phyloP scores from a whole-genome alignment of 2,329 filamentous ascomycete genomes.

The Aspergillus aculeatus region DNA sequence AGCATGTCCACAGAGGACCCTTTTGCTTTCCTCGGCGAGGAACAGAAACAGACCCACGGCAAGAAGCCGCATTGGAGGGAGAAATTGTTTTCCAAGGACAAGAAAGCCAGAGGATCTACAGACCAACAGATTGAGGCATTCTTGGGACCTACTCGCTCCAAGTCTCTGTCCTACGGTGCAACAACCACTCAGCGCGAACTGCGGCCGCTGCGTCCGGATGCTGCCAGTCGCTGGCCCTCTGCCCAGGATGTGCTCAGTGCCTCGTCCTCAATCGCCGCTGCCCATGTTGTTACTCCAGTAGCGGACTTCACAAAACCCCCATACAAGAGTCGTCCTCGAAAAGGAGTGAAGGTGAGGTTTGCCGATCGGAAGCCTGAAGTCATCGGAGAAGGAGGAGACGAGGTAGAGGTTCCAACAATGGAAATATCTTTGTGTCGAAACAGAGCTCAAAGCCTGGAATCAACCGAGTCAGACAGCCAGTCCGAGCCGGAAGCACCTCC shows the following conservation, averaged over 20 bases:
- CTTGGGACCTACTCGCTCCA: slow-evolving; percentile 54
- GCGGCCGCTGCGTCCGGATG: slow-evolving; percentile 34
- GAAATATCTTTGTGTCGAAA: slow-evolving; percentile 63
- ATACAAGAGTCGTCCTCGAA: slow-evolving; percentile 51
- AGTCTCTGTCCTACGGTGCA: slow-evolving; percentile 23
- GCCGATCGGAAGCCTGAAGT: slow-evolving; percentile 69
- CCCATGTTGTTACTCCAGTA: slow-evolving; percentile 25
- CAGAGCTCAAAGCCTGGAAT: slow-evolving; percentile 22
- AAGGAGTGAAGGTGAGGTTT: slow-evolving; percentile 74
- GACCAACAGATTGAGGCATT: slow-evolving; percentile 57
- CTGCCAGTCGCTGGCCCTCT: slow-evolving; percentile 37
- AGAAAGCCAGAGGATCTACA: slow-evolving; percentile 36
- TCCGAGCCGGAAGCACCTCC: slow-evolving; percentile 18
- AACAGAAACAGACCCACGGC: slow-evolving; percentile 30
- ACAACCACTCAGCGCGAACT: slow-evolving; percentile 29
- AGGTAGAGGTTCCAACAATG: slow-evolving; percentile 68
- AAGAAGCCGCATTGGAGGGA: slow-evolving; percentile 47
- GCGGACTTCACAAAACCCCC: slow-evolving; percentile 24
- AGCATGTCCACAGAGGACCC: slow-evolving; percentile 39
- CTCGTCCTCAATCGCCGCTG: slow-evolving; percentile 21
- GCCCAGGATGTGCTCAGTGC: slow-evolving; percentile 27
- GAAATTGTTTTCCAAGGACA: slow-evolving; percentile 50
- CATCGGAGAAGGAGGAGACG: slow-evolving; percentile 90
- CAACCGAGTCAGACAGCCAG: slow-evolving; percentile 14
- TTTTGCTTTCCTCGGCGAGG: slow-evolving; percentile 35